These are phyloP conservation scores for Fusarium papillatum DNA, from an alignment of 2,329 filamentous ascomycete genomes.

Conservation along the genomic window DNA sequence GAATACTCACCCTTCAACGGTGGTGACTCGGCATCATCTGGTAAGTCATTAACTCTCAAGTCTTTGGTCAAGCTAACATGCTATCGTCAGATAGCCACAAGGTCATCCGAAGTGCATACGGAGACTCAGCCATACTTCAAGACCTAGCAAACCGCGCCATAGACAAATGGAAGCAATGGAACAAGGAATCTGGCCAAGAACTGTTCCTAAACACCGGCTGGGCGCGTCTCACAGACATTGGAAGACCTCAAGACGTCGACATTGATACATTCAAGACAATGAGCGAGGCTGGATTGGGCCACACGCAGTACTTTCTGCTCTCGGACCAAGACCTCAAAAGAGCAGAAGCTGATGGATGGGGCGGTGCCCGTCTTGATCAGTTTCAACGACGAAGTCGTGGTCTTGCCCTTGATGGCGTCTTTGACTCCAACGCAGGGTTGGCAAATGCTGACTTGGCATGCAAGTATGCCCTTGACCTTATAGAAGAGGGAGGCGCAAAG, in stretches of 20 bases:
- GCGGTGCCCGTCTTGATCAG: neutral
- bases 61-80: neutral
- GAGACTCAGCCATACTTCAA: neutral
- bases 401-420: neutral
- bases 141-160: slow-evolving; percentile 5
- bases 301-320: neutral
- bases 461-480: neutral
- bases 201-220: neutral
- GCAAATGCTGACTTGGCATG: slow-evolving; percentile 3
- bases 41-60: neutral
- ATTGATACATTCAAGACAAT: slow-evolving; percentile 1
- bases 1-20: slow-evolving; percentile 2
- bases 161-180: slow-evolving; percentile 4
- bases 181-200: neutral
- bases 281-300: neutral
- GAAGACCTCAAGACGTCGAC: neutral
- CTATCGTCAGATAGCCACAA: neutral
- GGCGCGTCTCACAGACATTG: neutral
- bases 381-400: neutral
- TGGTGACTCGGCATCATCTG: neutral
- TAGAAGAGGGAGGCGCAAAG: neutral
- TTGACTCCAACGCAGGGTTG: slow-evolving; percentile 1
- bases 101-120: neutral
- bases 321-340: neutral
- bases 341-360: neutral